Base-by-base conservation (phyloP, 2,329 filamentous ascomycete genomes). In the Lachnellula subtilissima region DNA sequence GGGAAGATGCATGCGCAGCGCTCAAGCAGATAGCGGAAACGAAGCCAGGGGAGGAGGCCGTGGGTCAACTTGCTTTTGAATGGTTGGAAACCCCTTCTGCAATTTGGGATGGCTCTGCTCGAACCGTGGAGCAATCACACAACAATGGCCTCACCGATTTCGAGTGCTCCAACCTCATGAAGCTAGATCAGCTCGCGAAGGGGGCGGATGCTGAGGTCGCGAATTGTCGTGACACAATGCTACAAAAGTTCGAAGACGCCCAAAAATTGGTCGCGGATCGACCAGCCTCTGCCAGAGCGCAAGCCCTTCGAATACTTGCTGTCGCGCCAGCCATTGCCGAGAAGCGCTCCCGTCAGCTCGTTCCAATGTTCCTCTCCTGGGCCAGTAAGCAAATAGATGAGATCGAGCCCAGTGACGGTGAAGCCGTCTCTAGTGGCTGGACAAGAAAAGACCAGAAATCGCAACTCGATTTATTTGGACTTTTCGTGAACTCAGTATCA, bases 341-440 rank as follows among this genome's bases (percentile, higher is more conserved):
- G 72, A 96, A 88, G 70, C 82, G 86, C 36, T 97, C 93, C 8
- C 87, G 92, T 36, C 81, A 85, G 61, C 77, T 99, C 23, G 88
- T 97, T 1, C 94, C 95, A 1, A 81, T 93, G 59, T 87, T 99
- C 39, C 76, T 99, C 6, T 82, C 85, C 17, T 96, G 93, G 90
- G 85, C 84, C n/a, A 75, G 75, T 6, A 78, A 80, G 14, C 69
- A 73, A 47, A 71, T 70, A 4, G 73, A 74, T 0, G 64, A 71
- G 5, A 61, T 62, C 8, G 69, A 72, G 5, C 50, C 61, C 1
- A 59, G 57, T 3, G 67, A 68, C 1, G 65, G 68, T 19, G 55
- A 68, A 32, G 55, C 63, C 11, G 54, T 53, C 42, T 66, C 52
- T 72, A 78, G 76, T 73, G 72, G 78, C 54, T 94, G 90, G 88